phyloP scores from a whole-genome alignment of 2,329 filamentous ascomycete genomes.

The Claviceps spartinae region DNA sequence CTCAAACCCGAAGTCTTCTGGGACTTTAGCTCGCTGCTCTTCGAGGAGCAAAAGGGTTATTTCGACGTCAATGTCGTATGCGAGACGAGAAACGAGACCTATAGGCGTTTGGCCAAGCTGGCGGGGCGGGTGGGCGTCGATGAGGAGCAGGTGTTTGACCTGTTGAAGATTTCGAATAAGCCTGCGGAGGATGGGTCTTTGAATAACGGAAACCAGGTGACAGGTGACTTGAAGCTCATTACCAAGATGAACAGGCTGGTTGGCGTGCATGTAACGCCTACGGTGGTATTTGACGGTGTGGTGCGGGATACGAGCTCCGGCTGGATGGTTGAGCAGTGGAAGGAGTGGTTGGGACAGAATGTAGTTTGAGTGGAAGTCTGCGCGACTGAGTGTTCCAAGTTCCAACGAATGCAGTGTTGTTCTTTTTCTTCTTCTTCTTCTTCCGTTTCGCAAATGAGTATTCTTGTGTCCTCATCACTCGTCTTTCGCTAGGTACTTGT shows the following conservation, averaged over 20 bases:
- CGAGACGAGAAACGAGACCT: conserved; percentile 75
- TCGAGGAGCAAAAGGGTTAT: conserved; percentile 55
- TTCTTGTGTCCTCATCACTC: background rate
- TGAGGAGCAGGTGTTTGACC: conserved; percentile 51
- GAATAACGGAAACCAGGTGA: conserved; percentile 72
- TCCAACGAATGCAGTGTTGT: background rate
- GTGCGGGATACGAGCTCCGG: conserved; percentile 68
- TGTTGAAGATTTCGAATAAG: conserved; percentile 58
- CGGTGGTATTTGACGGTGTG: conserved; percentile 76
- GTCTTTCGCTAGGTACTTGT: background rate
- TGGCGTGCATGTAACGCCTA: conserved; percentile 83
- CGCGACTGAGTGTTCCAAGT: background rate
- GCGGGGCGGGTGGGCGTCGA: conserved; percentile 55
- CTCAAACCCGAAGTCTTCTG: conserved; percentile 63
- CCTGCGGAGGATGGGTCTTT: conserved; percentile 51
- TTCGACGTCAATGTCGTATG: conserved; percentile 78
- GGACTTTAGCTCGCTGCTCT: conserved; percentile 58
- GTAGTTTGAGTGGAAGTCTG: conserved; percentile 16
- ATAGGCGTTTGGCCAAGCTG: conserved; percentile 64
- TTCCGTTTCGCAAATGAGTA: background rate
- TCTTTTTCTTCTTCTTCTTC: background rate
- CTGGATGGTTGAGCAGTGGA: conserved; percentile 72
- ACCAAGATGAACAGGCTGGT: conserved; percentile 68
- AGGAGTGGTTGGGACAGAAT: conserved; percentile 59
- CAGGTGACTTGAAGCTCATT: conserved; percentile 70